These are phyloP conservation scores for Trichomonas tenax DNA, from an alignment of 208 protist species.

Conservation along the genomic window DNA sequence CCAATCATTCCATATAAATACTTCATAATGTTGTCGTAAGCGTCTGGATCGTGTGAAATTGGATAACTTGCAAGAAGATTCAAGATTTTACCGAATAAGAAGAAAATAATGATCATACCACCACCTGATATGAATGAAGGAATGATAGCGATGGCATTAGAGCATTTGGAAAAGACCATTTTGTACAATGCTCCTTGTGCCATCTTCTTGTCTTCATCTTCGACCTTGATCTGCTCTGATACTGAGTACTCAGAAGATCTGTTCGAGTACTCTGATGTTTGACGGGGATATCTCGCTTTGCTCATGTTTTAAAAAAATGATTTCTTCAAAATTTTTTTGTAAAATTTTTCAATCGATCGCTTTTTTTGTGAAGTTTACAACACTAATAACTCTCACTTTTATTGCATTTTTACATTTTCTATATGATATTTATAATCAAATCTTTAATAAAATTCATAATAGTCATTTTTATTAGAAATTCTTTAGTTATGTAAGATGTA, in stretches of 20 bases:
- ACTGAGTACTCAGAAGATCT: background rate
- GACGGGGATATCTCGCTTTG: background rate
- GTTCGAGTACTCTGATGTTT: background rate
- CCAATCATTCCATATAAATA: background rate
- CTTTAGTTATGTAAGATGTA: too few relatives aligned
- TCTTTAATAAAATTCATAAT: too few relatives aligned
- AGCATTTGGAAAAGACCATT: background rate
- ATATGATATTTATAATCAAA: too few relatives aligned
- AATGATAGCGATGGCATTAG: background rate
- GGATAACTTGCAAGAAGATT: background rate
- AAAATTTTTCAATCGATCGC: too few relatives aligned
- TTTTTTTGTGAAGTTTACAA: too few relatives aligned
- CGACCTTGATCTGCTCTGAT: background rate
- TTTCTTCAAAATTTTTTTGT: too few relatives aligned
- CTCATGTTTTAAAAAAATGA: too few relatives aligned
- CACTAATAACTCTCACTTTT: too few relatives aligned
- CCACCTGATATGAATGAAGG: background rate
- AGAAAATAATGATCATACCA: background rate
- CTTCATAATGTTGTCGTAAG: background rate
- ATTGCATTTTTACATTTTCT: too few relatives aligned
- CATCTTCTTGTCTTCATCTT: background rate
- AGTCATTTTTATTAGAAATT: too few relatives aligned
- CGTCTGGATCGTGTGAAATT: background rate
- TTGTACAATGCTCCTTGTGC: background rate
- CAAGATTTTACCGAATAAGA: background rate